These are phyloP conservation scores for Tetracentron sinense DNA, from an alignment of 164 flowering plant genomes.

Conservation along the genomic window DNA sequence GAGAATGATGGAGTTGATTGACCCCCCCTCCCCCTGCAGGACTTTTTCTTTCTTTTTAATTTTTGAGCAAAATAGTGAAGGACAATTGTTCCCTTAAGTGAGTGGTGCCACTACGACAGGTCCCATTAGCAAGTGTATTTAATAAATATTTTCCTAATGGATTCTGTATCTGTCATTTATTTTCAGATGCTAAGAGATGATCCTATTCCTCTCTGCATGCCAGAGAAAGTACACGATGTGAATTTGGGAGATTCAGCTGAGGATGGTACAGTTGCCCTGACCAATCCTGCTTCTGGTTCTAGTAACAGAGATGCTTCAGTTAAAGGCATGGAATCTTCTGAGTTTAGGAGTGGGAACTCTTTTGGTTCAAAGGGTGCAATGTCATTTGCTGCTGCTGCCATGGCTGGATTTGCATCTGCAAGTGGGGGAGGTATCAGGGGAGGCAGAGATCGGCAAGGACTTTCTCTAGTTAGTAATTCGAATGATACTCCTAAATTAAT, in stretches of 20 bases:
- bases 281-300: slow-evolving; percentile 62
- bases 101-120: too few relatives aligned
- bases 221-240: slow-evolving; percentile 91
- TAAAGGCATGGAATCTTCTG: slow-evolving; percentile 57
- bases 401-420: slow-evolving; percentile 87
- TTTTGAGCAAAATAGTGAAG: too few relatives aligned
- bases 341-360: slow-evolving; percentile 54
- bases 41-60: too few relatives aligned
- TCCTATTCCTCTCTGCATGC: slow-evolving; percentile 67
- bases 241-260: slow-evolving; percentile 82
- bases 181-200: slow-evolving; percentile 76
- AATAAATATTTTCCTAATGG: neutral
- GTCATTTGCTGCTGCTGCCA: slow-evolving; percentile 98
- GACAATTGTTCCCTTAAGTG: too few relatives aligned
- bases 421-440: slow-evolving; percentile 74
- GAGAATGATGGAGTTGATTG: too few relatives aligned
- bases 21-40: too few relatives aligned
- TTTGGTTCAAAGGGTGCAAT: slow-evolving; percentile 83
- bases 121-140: too few relatives aligned
- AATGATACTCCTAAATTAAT: slow-evolving; percentile 71
- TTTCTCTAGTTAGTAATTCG: slow-evolving; percentile 47
- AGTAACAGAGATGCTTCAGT: slow-evolving; percentile 51
- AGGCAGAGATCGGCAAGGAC: slow-evolving; percentile 79
- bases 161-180: neutral
- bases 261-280: slow-evolving; percentile 49